These are phyloP conservation scores for Neonectria magnoliae DNA, from an alignment of 2,329 filamentous ascomycete genomes.

Conservation along the genomic window DNA sequence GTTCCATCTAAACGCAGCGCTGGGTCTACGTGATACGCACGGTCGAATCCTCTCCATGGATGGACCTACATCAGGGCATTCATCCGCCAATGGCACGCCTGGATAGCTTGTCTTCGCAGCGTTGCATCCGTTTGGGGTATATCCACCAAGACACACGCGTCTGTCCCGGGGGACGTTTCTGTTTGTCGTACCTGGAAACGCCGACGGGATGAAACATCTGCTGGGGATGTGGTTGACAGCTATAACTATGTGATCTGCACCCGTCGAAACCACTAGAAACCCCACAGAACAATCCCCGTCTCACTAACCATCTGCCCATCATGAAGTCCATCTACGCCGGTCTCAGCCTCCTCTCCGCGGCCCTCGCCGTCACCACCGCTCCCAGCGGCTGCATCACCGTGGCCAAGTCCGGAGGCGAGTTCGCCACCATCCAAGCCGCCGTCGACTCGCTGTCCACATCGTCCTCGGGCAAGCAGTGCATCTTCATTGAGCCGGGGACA, in stretches of 20 bases:
- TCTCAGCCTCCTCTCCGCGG: constrained; percentile 11
- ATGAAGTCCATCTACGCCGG: constrained; percentile 19
- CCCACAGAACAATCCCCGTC: not conserved
- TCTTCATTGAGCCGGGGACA: constrained; percentile 71
- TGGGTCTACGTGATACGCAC: not conserved
- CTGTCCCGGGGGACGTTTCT: not conserved
- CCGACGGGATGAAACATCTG: not conserved
- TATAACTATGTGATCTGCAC: not conserved
- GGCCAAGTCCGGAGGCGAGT: constrained; percentile 48
- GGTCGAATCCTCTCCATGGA: not conserved
- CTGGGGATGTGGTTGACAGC: not conserved
- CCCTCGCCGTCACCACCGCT: constrained; percentile 40
- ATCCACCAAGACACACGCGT: not conserved
- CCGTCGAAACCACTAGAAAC: not conserved
- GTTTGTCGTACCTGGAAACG: not conserved
- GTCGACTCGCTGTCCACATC: constrained; percentile 64
- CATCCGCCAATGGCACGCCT: not conserved
- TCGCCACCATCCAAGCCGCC: constrained; percentile 60
- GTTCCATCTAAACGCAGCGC: not conserved
- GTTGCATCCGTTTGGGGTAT: not conserved
- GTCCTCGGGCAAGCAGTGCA: constrained; percentile 60
- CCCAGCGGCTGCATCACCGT: constrained; percentile 62
- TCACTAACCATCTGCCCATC: not conserved
- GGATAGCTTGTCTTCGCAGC: not conserved
- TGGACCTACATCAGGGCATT: not conserved